These are phyloP conservation scores for Phytopythium sindhum DNA, from an alignment of 352 stramenopile species.

Conservation along the genomic window DNA sequence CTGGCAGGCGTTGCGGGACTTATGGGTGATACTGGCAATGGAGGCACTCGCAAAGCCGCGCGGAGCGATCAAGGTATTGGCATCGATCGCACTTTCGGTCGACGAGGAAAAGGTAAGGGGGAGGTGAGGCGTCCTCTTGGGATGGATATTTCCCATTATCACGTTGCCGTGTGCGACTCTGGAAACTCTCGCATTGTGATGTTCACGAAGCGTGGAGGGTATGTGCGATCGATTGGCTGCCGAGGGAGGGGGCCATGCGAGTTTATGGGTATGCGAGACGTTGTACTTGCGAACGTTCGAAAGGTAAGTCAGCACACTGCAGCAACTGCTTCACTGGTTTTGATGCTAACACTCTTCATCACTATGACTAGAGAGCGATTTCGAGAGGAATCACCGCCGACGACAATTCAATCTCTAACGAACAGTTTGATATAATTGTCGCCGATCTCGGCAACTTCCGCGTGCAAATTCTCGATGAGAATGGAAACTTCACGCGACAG, in stretches of 20 bases:
- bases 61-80: not conserved
- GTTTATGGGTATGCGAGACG: slow-evolving; percentile 50
- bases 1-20: slow-evolving; percentile 11
- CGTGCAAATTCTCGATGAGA: slow-evolving; percentile 66
- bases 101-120: slow-evolving; percentile 23
- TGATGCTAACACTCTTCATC: slow-evolving; percentile 1
- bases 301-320: slow-evolving; percentile 30
- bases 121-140: slow-evolving; percentile 40
- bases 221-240: slow-evolving; percentile 37
- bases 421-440: slow-evolving; percentile 68
- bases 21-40: not conserved
- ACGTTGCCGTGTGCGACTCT: slow-evolving; percentile 57
- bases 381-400: slow-evolving; percentile 30
- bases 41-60: not conserved
- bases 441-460: slow-evolving; percentile 66
- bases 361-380: slow-evolving; percentile 29
- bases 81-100: slow-evolving; percentile 24
- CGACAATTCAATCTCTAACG: slow-evolving; percentile 39
- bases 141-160: slow-evolving; percentile 65
- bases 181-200: slow-evolving; percentile 46
- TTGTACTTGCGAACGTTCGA: slow-evolving; percentile 54
- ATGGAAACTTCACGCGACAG: slow-evolving; percentile 42
- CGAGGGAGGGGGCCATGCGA: slow-evolving; percentile 32
- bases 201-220: slow-evolving; percentile 57
- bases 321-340: not conserved